Evolutionary conservation across 331 rosid species (phyloP), one percentile per base, ranked within the genome.

Genomic region (Saraca asoca): DNA sequence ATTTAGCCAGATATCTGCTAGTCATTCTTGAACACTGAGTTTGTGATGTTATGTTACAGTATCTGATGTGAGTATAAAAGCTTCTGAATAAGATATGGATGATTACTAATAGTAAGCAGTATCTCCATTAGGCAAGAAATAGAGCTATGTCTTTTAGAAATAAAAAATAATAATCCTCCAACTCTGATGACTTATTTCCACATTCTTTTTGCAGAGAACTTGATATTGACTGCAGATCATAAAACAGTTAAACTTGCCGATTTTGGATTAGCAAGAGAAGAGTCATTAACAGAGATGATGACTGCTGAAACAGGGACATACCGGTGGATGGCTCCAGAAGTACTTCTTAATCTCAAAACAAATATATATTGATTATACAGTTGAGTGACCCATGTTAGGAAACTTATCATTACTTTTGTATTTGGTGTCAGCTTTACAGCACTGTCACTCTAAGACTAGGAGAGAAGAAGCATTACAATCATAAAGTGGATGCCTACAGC

Each of bases 311-410:
- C 98, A 0, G 98, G 98, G 53, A 91, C 98, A 43, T 91, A 91
- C 56, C 85, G 96, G 18, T 92, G 98, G 98, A 92, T 92, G 98
- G 96, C 98, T 68, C 96, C 98, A 1, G 98, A 92, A 86, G 96
- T 89, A 78, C 64, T 6, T 50, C 65, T 19, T 51, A 10, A 16
- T 60, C 43, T 12, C 65, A 57, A 71, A 68, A 51, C 50, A 29
- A 34, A 52, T 37, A 5, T 55, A 10, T 74, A 19, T 67, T 60
- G 5, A 35, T 64, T 66, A 57, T 35, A 19, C 59, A 12, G 29
- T 38, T 31, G n/a, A 51, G 38, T 37, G 50, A 15, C 68, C 73
- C 24, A 17, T 35, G 14, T 78, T 70, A 24, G 58, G 48, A 73
- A 31, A 72, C 44, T 68, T 11, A 68, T 67, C 11, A 12, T 74